Conservation (phyloP, 148 eudicot species). For the Heliamphora exappendiculata region DNA sequence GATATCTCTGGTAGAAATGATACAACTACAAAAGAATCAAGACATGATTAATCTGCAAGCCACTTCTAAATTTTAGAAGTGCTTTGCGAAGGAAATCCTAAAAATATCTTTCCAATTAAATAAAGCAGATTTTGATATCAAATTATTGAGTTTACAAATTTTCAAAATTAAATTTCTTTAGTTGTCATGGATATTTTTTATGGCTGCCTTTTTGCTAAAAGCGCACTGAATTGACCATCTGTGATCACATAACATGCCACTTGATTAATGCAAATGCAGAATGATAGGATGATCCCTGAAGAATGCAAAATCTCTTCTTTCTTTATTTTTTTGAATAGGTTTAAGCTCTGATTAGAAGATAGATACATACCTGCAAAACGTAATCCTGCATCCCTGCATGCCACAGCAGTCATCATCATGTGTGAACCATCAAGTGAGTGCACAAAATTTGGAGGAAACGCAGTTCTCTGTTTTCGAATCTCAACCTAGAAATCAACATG, state of each 20-base stretch:
- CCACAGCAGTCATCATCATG: slow-evolving; percentile 98
- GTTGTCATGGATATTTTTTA: background rate
- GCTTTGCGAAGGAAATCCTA: background rate
- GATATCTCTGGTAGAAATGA: background rate
- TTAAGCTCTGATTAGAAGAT: background rate
- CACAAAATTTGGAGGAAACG: slow-evolving; percentile 91
- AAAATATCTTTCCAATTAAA: background rate
- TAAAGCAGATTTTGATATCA: background rate
- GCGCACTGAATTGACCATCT: background rate
- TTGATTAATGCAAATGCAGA: background rate
- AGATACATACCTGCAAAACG: slow-evolving; percentile 72
- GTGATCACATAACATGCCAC: background rate
- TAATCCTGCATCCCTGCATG: slow-evolving; percentile 85
- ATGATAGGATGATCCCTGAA: background rate
- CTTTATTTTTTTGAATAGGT: background rate
- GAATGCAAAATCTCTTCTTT: background rate
- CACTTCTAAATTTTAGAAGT: background rate
- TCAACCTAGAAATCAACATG: slow-evolving; percentile 42
- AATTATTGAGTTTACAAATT: background rate
- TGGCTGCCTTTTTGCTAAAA: background rate
- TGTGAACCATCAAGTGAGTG: slow-evolving; percentile 91
- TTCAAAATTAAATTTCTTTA: background rate
- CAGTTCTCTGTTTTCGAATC: slow-evolving; percentile 67
- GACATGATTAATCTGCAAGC: background rate
- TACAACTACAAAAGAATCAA: background rate